These are phyloP conservation scores for Hypoxylon sp. DNA, from an alignment of 2,329 filamentous ascomycete genomes.

Conservation along the genomic window DNA sequence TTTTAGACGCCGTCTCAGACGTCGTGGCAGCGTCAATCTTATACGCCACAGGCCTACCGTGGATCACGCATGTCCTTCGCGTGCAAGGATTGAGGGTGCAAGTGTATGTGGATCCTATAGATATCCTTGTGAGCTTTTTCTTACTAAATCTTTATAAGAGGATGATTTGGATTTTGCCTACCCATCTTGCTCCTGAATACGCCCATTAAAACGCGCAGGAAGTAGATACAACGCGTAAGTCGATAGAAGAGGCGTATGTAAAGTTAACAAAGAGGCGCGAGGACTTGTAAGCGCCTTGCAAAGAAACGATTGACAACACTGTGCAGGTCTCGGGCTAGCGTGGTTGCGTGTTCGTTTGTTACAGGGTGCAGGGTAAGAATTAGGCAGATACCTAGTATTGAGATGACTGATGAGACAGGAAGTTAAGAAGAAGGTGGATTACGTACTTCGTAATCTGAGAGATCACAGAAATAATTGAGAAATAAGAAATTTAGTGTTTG, in stretches of 20 bases:
- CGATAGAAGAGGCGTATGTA: not conserved
- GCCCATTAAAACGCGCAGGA: not conserved
- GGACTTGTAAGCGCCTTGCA: not conserved
- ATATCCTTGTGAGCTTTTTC: not conserved
- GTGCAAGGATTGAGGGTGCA: not conserved
- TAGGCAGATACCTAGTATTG: too few species aligned
- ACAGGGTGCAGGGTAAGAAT: not conserved
- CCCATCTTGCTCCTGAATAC: not conserved
- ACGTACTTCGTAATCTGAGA: not conserved
- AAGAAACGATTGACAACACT: not conserved
- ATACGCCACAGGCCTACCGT: not conserved
- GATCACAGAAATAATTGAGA: not conserved
- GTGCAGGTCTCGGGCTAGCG: too few species aligned
- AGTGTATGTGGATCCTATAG: not conserved
- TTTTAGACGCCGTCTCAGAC: not conserved
- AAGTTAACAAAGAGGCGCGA: not conserved
- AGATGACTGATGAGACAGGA: not conserved
- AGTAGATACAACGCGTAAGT: not conserved
- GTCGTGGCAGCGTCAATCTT: not conserved
- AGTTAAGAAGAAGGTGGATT: not conserved
- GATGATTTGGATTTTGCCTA: not conserved
- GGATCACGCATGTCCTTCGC: conserved; percentile 11
- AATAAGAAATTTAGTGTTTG: not conserved
- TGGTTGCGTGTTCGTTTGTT: not conserved
- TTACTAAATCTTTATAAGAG: not conserved